Conservation (phyloP, 1,284 basidiomycete genomes). For the Puccinia horiana region DNA sequence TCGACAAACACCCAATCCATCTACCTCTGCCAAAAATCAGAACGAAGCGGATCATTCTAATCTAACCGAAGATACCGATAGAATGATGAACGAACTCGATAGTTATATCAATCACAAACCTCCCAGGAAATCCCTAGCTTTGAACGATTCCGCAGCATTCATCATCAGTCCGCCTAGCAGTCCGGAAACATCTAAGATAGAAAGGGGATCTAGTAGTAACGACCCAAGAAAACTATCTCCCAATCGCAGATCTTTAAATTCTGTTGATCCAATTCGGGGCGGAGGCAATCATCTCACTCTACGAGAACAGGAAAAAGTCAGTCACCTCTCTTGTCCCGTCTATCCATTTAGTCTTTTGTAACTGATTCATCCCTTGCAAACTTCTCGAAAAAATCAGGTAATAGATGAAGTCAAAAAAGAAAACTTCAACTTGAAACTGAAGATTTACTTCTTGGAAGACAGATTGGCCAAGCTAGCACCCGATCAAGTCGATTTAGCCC, state of each 20-base stretch:
- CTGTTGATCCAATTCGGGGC: constrained; percentile 18
- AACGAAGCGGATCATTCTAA: neutral
- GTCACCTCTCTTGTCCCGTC: neutral
- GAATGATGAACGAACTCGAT: constrained; percentile 20
- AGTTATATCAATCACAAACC: constrained; percentile 13
- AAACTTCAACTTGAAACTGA: constrained; percentile 89
- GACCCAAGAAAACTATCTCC: neutral
- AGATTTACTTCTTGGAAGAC: constrained; percentile 89
- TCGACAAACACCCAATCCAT: neutral
- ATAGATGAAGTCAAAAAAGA: constrained; percentile 92
- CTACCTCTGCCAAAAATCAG: neutral
- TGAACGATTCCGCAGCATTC: constrained; percentile 47
- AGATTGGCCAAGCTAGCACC: constrained; percentile 78
- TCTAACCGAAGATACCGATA: constrained; percentile 16
- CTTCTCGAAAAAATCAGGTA: constrained; percentile 64
- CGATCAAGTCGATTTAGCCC: constrained; percentile 83
- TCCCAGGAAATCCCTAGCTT: neutral
- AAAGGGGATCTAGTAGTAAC: neutral
- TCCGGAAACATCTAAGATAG: constrained; percentile 23
- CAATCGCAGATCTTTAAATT: constrained; percentile 17
- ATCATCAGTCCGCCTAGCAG: constrained; percentile 40
- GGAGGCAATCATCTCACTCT: constrained; percentile 67
- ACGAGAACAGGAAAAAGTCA: constrained; percentile 88
- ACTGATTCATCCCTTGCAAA: neutral
- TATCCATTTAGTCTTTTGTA: neutral